Evolutionary conservation across 345 rosid genomes (phyloP).

Genomic region (Lumnitzera littorea): DNA sequence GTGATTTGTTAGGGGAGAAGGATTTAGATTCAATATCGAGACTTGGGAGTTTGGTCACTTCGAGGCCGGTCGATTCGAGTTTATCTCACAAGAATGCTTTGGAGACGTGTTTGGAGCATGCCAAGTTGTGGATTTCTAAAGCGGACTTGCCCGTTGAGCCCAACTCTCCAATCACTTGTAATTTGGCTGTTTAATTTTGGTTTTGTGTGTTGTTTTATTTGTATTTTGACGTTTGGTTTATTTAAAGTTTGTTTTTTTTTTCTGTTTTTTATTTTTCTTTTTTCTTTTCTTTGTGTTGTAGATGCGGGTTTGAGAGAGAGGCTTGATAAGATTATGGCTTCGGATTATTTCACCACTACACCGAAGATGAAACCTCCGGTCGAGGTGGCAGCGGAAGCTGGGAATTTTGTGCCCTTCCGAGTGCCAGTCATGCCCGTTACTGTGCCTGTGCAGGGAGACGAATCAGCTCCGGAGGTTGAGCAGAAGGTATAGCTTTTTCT

Average conservation of each 20-base stretch:
- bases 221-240: neutral
- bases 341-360: conserved; percentile 66
- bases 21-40: conserved; percentile 75
- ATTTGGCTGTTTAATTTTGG: neutral
- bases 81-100: conserved; percentile 77
- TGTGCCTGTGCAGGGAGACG: conserved; percentile 35
- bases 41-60: conserved; percentile 50
- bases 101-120: conserved; percentile 66
- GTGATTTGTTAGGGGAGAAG: conserved; percentile 72
- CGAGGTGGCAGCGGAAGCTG: conserved; percentile 70
- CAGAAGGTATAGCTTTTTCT: conserved; percentile 31
- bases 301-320: conserved; percentile 74
- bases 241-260: neutral
- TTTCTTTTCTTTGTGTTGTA: conserved; percentile 12
- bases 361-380: conserved; percentile 88
- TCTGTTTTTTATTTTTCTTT: conserved; percentile 1
- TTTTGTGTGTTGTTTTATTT: neutral
- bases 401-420: conserved; percentile 54
- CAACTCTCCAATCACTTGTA: conserved; percentile 55
- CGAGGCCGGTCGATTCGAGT: conserved; percentile 74
- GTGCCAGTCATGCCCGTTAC: conserved; percentile 32
- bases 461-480: conserved; percentile 26
- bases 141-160: conserved; percentile 58
- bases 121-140: conserved; percentile 63
- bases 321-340: conserved; percentile 76